Conservation (phyloP, 2,329 filamentous ascomycete genomes). For the Pseudocercospora fijiensis region DNA sequence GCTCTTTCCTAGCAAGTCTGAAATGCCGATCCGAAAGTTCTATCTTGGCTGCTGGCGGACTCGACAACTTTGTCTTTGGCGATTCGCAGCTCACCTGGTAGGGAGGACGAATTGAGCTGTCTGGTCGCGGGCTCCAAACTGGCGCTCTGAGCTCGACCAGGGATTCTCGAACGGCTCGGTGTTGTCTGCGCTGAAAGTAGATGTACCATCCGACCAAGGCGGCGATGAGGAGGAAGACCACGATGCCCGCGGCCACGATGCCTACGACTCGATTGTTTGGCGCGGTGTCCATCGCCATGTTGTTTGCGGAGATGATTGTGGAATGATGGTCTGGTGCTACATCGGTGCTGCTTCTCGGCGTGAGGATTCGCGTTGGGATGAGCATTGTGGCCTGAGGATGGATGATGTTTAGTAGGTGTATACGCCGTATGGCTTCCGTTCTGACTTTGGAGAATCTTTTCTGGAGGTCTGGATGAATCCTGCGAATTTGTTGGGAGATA, state of each 20-base stretch:
- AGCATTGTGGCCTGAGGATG: neutral
- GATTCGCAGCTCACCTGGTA: neutral
- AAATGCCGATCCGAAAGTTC: neutral
- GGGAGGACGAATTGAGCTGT: neutral
- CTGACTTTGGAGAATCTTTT: neutral
- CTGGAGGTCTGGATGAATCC: neutral
- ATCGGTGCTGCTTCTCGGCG: neutral
- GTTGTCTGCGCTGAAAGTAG: neutral
- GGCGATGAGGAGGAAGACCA: neutral
- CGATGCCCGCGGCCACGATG: neutral
- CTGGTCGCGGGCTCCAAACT: neutral
- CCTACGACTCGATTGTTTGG: conserved; percentile 2
- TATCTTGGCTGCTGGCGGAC: neutral
- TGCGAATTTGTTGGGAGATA: neutral
- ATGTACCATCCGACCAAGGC: neutral
- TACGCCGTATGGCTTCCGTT: too few relatives aligned
- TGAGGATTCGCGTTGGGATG: neutral
- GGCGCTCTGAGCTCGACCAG: neutral
- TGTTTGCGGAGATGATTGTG: neutral
- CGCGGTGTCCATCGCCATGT: neutral
- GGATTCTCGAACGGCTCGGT: neutral
- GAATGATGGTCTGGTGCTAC: neutral
- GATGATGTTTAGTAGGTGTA: too few relatives aligned
- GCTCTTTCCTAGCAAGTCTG: neutral
- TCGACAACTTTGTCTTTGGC: neutral